Evolutionary conservation across 2,329 filamentous ascomycete species (phyloP).

Genomic region (Claviceps quebecensis): DNA sequence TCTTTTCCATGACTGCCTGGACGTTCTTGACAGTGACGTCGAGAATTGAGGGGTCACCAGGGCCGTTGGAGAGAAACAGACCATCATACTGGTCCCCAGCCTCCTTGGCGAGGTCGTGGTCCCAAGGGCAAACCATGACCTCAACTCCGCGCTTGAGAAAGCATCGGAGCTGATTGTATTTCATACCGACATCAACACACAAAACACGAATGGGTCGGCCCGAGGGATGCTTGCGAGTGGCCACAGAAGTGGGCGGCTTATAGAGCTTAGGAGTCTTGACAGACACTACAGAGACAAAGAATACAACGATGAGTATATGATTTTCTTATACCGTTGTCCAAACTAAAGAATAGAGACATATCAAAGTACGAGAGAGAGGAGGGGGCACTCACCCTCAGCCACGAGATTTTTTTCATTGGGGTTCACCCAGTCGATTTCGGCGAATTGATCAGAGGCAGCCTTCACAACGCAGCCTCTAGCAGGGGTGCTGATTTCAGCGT

Average conservation of each 20-base stretch:
- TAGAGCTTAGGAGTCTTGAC: conserved; percentile 77
- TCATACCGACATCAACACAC: conserved; percentile 92
- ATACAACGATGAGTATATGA: conserved; percentile 22
- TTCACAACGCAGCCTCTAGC: conserved; percentile 19
- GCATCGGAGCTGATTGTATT: conserved; percentile 95
- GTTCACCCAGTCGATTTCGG: conserved; percentile 75
- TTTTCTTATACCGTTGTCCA: neutral
- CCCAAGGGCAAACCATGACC: conserved; percentile 88
- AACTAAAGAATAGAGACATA: conserved; percentile 4
- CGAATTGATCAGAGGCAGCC: conserved; percentile 40
- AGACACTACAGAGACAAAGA: conserved; percentile 50
- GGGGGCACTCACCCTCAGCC: conserved; percentile 62
- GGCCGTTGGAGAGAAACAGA: conserved; percentile 94
- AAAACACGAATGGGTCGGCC: conserved; percentile 77
- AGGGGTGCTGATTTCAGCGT: conserved; percentile 26
- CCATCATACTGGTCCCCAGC: conserved; percentile 81
- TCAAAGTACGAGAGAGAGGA: conserved; percentile 8
- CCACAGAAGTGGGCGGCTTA: conserved; percentile 54
- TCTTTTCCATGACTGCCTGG: conserved; percentile 58
- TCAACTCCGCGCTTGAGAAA: conserved; percentile 84
- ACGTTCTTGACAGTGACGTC: conserved; percentile 69
- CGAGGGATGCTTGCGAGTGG: conserved; percentile 72
- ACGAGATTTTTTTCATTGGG: conserved; percentile 90
- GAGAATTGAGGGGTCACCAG: conserved; percentile 84
- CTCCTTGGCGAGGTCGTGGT: conserved; percentile 73